Base-by-base conservation (phyloP, 1,284 basidiomycete genomes). In the Erythrobasidium hasegawianum region DNA sequence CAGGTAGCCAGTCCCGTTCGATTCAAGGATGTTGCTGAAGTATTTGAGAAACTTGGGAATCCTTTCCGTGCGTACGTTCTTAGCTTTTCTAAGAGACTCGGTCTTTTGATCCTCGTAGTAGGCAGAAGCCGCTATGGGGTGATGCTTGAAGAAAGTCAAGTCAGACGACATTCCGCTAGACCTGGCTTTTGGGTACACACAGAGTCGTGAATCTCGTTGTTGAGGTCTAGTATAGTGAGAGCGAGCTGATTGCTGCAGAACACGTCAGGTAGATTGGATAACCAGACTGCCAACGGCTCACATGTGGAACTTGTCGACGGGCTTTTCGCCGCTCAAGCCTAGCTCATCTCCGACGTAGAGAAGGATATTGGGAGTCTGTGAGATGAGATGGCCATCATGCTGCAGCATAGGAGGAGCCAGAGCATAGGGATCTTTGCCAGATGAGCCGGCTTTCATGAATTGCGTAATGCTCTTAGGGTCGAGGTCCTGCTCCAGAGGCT, bases 71-170 rank as follows among this genome's bases (percentile, higher is more conserved):
- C 81, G 77, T 72, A 82, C 80, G 43, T 78, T 76, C 47, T 75
- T 73, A 10, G 82, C 77, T 3, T 75, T 72, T 9, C 73, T 70
- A 27, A 69, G 56, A 1, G 79, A 72, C 56, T 78, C 79, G 0
- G 71, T 69, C 67, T 79, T 80, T 74, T 83, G 82, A n/a, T 83
- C 80, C 67, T 83, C 81, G 77, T 84, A 82, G 74, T 80, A 81
- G 20, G 75, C 68, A 18, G 62, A 68, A 3, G 58, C 49, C 10
- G 77, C 75, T 56, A 81, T 70, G 0, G 80, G 80, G 69, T 81
- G 80, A 70, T 81, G 80, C 18, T 74, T 56, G n/a, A 33, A 55
- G 41, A 54, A 20, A 73, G 61, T 67, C 70, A 27, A 18, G 49
- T 66, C 16, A 68, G 56, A 0, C 61, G 69, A 52, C 7, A 71